Conservation (phyloP, 345 rosid species). For the Zanthoxylum bungeanum region DNA sequence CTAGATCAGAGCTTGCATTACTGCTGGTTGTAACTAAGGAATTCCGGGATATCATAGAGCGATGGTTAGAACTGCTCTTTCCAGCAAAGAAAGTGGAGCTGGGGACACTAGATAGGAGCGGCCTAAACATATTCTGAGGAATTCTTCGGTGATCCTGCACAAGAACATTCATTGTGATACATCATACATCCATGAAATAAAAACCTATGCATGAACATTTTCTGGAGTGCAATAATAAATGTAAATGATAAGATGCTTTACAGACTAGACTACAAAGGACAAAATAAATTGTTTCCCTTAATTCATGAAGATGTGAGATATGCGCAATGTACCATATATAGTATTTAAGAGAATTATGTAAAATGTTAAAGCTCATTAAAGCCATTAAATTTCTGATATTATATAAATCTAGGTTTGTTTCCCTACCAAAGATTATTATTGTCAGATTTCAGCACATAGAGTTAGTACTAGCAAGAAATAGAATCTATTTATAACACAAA, state of each 20-base stretch:
- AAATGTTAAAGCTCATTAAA: conserved; percentile 1
- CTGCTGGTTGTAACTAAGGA: conserved; percentile 70
- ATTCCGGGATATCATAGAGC: conserved; percentile 57
- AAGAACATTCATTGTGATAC: conserved; percentile 19
- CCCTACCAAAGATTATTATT: not conserved
- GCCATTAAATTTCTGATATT: not conserved
- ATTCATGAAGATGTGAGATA: not conserved
- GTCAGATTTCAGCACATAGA: not conserved
- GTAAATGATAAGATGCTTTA: not conserved
- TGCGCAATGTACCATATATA: not conserved
- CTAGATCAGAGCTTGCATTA: conserved; percentile 65
- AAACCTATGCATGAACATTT: conserved; percentile 6
- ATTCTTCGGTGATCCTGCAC: conserved; percentile 83
- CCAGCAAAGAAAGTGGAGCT: conserved; percentile 80
- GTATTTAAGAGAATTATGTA: not conserved
- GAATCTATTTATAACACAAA: not conserved
- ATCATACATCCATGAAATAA: conserved; percentile 14
- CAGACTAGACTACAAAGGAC: not conserved
- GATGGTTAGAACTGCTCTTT: conserved; percentile 55
- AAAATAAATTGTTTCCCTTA: not conserved
- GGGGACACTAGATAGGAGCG: conserved; percentile 94
- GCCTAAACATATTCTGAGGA: conserved; percentile 98
- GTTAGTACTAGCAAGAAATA: no score
- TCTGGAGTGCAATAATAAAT: not conserved
- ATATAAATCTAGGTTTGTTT: not conserved